Evolutionary conservation across 345 rosid genomes (phyloP).

Genomic region (Rhizophora apiculata): DNA sequence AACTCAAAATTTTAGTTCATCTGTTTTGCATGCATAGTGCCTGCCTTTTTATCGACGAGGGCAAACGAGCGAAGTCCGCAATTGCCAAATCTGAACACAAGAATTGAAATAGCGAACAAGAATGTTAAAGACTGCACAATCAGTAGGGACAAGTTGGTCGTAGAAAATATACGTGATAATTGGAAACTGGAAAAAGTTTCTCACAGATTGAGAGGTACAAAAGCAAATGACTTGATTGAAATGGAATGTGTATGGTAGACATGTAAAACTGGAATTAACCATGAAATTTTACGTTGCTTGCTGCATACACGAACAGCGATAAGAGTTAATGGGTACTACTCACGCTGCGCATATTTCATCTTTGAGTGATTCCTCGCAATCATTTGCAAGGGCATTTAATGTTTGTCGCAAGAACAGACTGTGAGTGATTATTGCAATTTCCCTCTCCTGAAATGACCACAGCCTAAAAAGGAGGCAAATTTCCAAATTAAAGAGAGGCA

Average conservation of each 20-base stretch:
- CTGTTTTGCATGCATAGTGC: neutral
- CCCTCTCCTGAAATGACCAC: constrained; percentile 72
- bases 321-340: neutral
- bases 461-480: constrained; percentile 39
- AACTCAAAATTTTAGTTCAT: neutral
- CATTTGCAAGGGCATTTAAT: constrained; percentile 41
- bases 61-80: constrained; percentile 56
- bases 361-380: constrained; percentile 22
- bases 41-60: constrained; percentile 38
- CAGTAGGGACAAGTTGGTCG: too few relatives aligned
- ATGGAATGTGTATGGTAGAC: too few relatives aligned
- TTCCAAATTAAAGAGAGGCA: too few relatives aligned
- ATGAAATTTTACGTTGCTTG: neutral
- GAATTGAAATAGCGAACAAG: neutral
- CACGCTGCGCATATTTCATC: constrained; percentile 36
- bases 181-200: too few relatives aligned
- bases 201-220: too few relatives aligned
- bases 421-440: constrained; percentile 76
- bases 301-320: too few relatives aligned
- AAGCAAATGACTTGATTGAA: too few relatives aligned
- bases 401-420: constrained; percentile 59
- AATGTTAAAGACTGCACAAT: neutral
- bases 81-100: constrained; percentile 42
- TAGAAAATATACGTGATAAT: too few relatives aligned
- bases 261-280: neutral